phyloP scores from a whole-genome alignment of 2,329 filamentous ascomycete genomes.

The Colletotrichum chrysophilum region DNA sequence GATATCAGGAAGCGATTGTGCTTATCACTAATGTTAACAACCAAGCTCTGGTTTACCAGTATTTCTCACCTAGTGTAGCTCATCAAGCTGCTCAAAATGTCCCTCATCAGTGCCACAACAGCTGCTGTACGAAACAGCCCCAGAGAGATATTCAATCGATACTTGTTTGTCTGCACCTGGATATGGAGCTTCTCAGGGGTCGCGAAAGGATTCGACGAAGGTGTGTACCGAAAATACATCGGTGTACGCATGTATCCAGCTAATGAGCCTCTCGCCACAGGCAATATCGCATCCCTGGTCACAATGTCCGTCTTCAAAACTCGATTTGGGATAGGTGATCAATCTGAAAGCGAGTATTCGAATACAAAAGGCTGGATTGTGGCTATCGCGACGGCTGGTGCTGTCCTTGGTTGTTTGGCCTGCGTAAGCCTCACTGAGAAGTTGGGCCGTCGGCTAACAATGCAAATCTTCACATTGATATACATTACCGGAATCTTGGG shows the following conservation, averaged over 20 bases:
- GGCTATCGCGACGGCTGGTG: slow-evolving; percentile 33
- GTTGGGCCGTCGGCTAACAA: slow-evolving; percentile 25
- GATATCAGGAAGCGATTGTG: background rate
- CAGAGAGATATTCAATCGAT: slow-evolving; percentile 33
- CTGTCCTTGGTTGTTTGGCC: slow-evolving; percentile 31
- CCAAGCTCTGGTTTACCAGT: background rate
- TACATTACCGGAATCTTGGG: slow-evolving; percentile 41
- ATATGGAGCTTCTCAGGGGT: slow-evolving; percentile 34
- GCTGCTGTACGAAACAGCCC: slow-evolving; percentile 29
- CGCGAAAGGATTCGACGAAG: slow-evolving; percentile 35
- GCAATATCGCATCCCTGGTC: slow-evolving; percentile 34
- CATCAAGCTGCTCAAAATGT: background rate
- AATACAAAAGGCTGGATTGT: slow-evolving; percentile 37
- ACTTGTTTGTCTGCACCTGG: slow-evolving; percentile 28
- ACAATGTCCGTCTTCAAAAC: slow-evolving; percentile 31
- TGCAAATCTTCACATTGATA: slow-evolving; percentile 33
- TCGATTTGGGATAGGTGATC: slow-evolving; percentile 25
- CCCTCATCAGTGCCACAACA: slow-evolving; percentile 29
- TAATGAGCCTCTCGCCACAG: slow-evolving; percentile 7
- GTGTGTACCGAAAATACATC: slow-evolving; percentile 1
- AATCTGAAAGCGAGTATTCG: slow-evolving; percentile 29
- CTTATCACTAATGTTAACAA: background rate
- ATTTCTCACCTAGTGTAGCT: background rate
- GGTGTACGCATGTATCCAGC: background rate
- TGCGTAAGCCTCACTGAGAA: slow-evolving; percentile 29